Base-by-base conservation (phyloP, 2,329 filamentous ascomycete species). In the Penicillium sp. region DNA sequence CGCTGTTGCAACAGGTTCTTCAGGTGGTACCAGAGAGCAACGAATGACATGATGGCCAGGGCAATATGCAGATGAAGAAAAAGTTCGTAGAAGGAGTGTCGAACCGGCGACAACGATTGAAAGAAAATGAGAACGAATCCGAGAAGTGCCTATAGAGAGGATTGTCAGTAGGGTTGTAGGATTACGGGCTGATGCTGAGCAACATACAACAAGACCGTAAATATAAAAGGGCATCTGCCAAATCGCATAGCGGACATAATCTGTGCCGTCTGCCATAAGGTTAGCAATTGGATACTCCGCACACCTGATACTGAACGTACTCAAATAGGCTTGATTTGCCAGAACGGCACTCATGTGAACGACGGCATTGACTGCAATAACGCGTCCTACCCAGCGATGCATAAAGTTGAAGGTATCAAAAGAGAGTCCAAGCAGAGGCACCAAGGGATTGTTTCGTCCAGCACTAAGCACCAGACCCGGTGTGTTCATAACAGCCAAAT, bases 341-440 rank as follows among this genome's bases (percentile, higher is more conserved):
- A 68, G 27, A 35, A 67, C 65, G 27, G 56, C 58, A 29, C 54
- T 47, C 35, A 85, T 85, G 69, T 95, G 89, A 23, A 87, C 74
- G 40, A 89, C 60, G 6, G 80, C 73, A 65, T 91, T 85, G 7
- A 83, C 49, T 10, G 87, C 79, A 27, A 87, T 81, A 33, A 89
- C 79, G 24, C 88, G 81, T 20, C 87, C 88, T 54, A 88, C 81
- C 87, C 88, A 93, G 54, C 88, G 82, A 70, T 93, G 88, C 50
- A 91, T 75, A 9, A 92, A 82, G 68, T 96, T 96, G 78, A 95
- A 96, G 0, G 89, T 91, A 69, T 97, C 92, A 70, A 95, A 97
- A 63, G 87, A 89, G 64, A 96, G 84, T 56, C 86, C 82, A 47
- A 96, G 78, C 27, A 93, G 67, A 4, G 75, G 69, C 63, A 96